A percentile compares a stretch with the other conserved stretches of the same genome.
These are phyloP conservation scores for Saccharomycopsis oosterbeekiorum DNA, from an alignment of 805 yeast genomes.

Conservation along the genomic window DNA sequence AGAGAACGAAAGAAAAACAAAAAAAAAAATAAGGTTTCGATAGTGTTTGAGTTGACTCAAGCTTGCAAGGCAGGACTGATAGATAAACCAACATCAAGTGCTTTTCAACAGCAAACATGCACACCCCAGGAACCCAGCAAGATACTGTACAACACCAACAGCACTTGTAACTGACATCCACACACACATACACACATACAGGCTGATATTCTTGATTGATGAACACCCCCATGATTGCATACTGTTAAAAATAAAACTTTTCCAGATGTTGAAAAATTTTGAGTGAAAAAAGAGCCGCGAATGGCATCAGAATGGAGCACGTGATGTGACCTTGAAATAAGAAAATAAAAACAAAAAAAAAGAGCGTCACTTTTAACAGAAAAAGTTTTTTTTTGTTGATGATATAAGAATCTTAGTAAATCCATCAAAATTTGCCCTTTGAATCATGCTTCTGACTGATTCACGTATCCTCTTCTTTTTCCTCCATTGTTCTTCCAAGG, in stretches of 20 bases:
- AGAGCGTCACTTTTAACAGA: neutral
- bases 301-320: constrained; percentile 1
- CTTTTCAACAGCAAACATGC: no score
- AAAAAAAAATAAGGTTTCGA: no score
- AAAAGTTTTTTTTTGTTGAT: neutral
- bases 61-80: no score
- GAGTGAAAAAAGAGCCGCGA: neutral
- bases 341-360: neutral
- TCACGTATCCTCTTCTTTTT: no score
- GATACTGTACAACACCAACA: no score
- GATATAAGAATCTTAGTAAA: neutral
- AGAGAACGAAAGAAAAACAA: neutral
- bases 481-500: no score
- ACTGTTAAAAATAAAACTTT: neutral
- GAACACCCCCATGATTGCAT: neutral
- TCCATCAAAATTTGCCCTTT: neutral
- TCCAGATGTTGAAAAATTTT: neutral
- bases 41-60: no score
- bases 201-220: neutral
- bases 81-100: no score
- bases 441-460: neutral
- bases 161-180: no score
- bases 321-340: neutral
- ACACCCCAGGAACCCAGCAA: no score
- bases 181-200: neutral